These are phyloP conservation scores for Gryganskiella cystojenkinii DNA, from an alignment of 192 early-diverging fungal species.

Conservation along the genomic window DNA sequence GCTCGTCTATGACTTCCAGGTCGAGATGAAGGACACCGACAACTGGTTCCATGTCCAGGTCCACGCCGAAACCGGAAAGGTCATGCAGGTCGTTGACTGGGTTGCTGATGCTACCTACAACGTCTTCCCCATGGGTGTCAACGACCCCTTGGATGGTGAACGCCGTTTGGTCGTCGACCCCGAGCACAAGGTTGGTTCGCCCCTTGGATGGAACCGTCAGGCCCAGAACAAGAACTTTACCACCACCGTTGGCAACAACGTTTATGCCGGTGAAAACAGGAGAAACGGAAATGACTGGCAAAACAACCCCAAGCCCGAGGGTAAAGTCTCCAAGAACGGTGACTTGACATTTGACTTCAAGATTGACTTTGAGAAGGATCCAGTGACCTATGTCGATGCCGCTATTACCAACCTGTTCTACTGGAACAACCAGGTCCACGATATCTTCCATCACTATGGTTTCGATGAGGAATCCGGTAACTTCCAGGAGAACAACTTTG, in stretches of 20 bases:
- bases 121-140: constrained; percentile 81
- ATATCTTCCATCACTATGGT: constrained; percentile 89
- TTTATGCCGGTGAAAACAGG: constrained; percentile 87
- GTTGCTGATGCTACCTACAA: constrained; percentile 80
- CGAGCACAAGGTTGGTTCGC: constrained; percentile 65
- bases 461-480: constrained; percentile 93
- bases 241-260: constrained; percentile 91
- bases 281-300: constrained; percentile 78
- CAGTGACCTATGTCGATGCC: constrained; percentile 79
- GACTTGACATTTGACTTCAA: constrained; percentile 81
- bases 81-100: constrained; percentile 88
- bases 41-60: constrained; percentile 87
- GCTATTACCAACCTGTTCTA: constrained; percentile 92
- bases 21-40: constrained; percentile 75
- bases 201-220: constrained; percentile 82
- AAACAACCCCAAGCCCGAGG: constrained; percentile 81
- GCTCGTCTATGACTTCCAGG: constrained; percentile 85
- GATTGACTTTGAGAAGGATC: constrained; percentile 69
- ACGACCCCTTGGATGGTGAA: constrained; percentile 81
- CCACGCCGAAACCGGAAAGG: constrained; percentile 65
- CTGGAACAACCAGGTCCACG: constrained; percentile 92
- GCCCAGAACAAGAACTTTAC: constrained; percentile 67
- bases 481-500: constrained; percentile 92
- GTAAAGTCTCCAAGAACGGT: constrained; percentile 49
- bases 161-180: constrained; percentile 67